Evolutionary conservation across 129 eudicot genomes (phyloP).

Genomic region (Ambrosia trifida): DNA sequence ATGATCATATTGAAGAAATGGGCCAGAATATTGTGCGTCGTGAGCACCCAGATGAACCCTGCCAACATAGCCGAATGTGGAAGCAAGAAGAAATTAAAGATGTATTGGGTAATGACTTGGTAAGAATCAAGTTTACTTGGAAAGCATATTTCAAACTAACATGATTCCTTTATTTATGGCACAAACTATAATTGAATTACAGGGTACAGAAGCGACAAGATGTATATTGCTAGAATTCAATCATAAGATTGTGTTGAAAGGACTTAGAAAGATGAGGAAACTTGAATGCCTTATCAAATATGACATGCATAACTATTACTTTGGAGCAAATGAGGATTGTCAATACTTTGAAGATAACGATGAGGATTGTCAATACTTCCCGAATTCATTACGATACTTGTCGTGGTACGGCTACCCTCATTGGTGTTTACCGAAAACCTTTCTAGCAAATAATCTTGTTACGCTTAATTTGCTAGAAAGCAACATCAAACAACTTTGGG

Average conservation of each 20-base stretch:
- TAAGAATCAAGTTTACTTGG: neutral
- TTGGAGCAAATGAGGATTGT: too few species aligned
- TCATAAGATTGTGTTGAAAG: neutral
- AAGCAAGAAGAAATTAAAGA: constrained; percentile 15
- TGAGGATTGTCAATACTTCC: too few species aligned
- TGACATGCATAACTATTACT: too few species aligned
- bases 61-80: constrained; percentile 25
- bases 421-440: too few species aligned
- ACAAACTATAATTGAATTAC: neutral
- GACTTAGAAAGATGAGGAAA: constrained; percentile 18
- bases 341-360: too few species aligned
- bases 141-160: neutral
- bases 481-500: too few species aligned
- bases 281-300: neutral
- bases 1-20: constrained; percentile 37
- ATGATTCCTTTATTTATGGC: neutral
- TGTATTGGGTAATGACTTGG: constrained; percentile 20
- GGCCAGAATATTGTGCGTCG: constrained; percentile 31
- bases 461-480: too few species aligned
- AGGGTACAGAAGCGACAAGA: constrained; percentile 16
- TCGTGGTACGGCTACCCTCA: too few species aligned
- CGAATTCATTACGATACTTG: too few species aligned
- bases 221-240: neutral
- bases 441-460: too few species aligned
- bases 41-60: neutral